Percentiles rank a stretch among this genome's conserved stretches.
phyloP scores from a whole-genome alignment of 2,329 filamentous ascomycete species.

The Penicillium sp. region DNA sequence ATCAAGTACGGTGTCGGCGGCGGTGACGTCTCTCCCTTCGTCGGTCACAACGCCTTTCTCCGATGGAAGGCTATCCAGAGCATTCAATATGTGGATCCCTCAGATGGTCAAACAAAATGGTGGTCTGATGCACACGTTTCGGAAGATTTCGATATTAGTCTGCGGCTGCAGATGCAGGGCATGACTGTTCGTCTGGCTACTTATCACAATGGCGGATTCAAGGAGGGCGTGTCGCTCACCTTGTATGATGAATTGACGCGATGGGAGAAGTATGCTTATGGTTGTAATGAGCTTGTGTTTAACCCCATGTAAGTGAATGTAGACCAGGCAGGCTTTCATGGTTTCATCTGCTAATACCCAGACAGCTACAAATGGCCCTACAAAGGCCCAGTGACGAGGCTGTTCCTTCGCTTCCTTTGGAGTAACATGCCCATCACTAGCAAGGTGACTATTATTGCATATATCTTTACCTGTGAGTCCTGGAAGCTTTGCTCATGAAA shows the following conservation, averaged over 20 bases:
- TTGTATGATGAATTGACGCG: conserved; percentile 82
- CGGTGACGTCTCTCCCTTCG: conserved; percentile 73
- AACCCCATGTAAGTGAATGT: conserved; percentile 58
- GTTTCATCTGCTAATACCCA: not conserved
- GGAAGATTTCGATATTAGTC: conserved; percentile 75
- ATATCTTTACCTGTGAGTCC: conserved; percentile 61
- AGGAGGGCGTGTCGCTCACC: conserved; percentile 79
- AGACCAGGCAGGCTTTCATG: not conserved
- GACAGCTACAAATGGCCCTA: conserved; percentile 64
- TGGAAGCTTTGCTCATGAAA: not conserved
- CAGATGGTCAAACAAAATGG: conserved; percentile 65
- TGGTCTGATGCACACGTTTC: conserved; percentile 77
- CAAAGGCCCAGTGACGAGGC: conserved; percentile 74
- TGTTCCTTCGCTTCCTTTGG: conserved; percentile 73
- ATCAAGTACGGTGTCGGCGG: conserved; percentile 71
- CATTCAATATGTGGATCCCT: conserved; percentile 23
- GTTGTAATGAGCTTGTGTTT: conserved; percentile 80
- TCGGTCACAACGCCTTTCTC: conserved; percentile 75
- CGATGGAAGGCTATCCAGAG: conserved; percentile 55
- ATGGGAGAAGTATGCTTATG: conserved; percentile 80
- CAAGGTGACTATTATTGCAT: conserved; percentile 71
- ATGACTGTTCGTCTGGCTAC: conserved; percentile 69
- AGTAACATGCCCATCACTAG: conserved; percentile 62
- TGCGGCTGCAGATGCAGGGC: conserved; percentile 69
- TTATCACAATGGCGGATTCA: conserved; percentile 69